Base-by-base conservation (phyloP, 75 land plant species). In the Pinus taeda region DNA sequence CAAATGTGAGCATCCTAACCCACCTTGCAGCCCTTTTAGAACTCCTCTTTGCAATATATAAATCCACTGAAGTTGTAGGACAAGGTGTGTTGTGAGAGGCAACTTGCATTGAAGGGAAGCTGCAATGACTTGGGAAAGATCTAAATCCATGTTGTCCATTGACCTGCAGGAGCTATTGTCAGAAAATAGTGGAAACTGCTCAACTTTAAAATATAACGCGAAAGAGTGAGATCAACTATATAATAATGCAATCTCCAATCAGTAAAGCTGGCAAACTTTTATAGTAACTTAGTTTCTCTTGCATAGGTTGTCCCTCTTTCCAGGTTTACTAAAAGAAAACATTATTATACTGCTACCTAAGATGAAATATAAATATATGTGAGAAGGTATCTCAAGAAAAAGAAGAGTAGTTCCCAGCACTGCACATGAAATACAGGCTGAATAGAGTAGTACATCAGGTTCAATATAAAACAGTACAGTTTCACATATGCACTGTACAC, bases 121-220 rank as follows among this genome's bases (percentile, higher is more conserved):
- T 20, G 49, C 72, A 37, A 42, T 11, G 3, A 20, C n/a, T 69
- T 69, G 72, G 20, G 49, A 33, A 37, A 39, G 71, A 69, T n/a
- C 53, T 69, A 42, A 39, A 69, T 69, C 72, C 72, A 42, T 36
- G 55, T 18, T 39, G 72, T 45, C 72, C 22, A 39, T 4, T 69
- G 42, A 20, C 72, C 72, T 69, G 71, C 71, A 69, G 71, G 53
- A 39, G 49, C 22, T 37, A 42, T 69, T 69, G 71, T 69, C 24
- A 69, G 71, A 69, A 69, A 37, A 42, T 69, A 37, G 9, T 69
- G 4, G 8, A n/a, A 42, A 37, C n/a, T 6, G 13, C 24, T 12
- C 18, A 1, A 18, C 20, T 13, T 37, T 1, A 42, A 69, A 69
- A n/a, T 39, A 69, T 69, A 69, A 36, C 4, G 42, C 9, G n/a